Evolutionary conservation across 1,139 yeast species (phyloP).

Genomic region (Kodamaea sp.): DNA sequence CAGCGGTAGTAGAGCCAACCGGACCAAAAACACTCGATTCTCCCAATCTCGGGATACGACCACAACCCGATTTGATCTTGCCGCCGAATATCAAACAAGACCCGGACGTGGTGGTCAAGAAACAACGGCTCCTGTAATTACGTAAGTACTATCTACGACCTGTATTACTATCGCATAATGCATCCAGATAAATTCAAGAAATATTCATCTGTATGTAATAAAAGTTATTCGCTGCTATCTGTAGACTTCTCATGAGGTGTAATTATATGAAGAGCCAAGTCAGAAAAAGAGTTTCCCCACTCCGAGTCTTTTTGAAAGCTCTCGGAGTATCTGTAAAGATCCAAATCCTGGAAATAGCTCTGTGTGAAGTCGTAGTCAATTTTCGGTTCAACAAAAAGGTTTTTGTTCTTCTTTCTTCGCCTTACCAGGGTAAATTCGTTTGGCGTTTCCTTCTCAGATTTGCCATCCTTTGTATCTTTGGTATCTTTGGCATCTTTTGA

Average conservation of each 20-base stretch:
- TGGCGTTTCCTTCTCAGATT: slow-evolving; percentile 2
- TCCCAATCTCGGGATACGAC: slow-evolving; percentile 2
- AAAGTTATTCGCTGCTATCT: no score
- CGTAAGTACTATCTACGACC: no score
- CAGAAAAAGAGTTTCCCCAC: slow-evolving; percentile 59
- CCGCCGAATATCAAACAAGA: slow-evolving; percentile 6
- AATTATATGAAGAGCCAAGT: slow-evolving; percentile 44
- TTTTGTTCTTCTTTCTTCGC: slow-evolving; percentile 27
- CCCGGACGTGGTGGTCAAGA: slow-evolving; percentile 8
- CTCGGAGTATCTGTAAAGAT: slow-evolving; percentile 18
- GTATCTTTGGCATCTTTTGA: slow-evolving; percentile 4
- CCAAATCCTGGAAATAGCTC: slow-evolving; percentile 32
- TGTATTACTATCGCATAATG: no score
- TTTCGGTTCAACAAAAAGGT: slow-evolving; percentile 29
- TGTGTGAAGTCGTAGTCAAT: slow-evolving; percentile 37
- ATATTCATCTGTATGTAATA: no score
- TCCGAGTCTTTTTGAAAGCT: slow-evolving; percentile 27
- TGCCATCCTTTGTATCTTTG: background rate
- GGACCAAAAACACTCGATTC: slow-evolving; percentile 4
- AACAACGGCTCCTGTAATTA: slow-evolving; percentile 11
- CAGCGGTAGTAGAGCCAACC: background rate
- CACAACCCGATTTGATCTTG: slow-evolving; percentile 3
- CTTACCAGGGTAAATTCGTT: slow-evolving; percentile 36
- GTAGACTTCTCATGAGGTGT: no score
- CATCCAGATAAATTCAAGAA: no score